These are phyloP conservation scores for Hebeloma cylindrosporum DNA, from an alignment of 768 basidiomycete species.

Conservation along the genomic window DNA sequence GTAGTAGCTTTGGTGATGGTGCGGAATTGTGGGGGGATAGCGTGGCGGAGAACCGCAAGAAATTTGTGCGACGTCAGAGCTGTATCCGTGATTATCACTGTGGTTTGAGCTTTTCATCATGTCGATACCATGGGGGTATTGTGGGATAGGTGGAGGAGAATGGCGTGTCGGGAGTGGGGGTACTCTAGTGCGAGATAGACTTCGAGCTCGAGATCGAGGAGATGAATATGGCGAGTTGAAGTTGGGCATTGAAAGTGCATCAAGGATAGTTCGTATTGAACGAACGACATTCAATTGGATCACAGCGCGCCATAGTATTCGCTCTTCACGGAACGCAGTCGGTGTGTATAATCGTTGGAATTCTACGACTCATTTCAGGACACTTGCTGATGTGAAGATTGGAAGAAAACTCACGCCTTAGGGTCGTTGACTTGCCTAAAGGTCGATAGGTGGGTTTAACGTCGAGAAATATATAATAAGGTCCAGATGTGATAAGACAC, in stretches of 20 bases:
- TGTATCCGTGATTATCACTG: conserved; percentile 18
- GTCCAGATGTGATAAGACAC: conserved; percentile 21
- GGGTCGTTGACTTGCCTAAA: conserved; percentile 76
- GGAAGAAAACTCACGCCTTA: conserved; percentile 60
- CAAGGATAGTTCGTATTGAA: conserved; percentile 72
- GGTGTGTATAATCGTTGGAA: conserved; percentile 78
- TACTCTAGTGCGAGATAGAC: conserved; percentile 30
- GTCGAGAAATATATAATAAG: conserved; percentile 3
- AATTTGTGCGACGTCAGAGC: conserved; percentile 25
- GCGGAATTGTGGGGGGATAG: conserved; percentile 21
- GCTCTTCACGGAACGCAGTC: conserved; percentile 71
- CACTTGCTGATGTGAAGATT: background rate
- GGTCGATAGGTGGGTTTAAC: conserved; percentile 2
- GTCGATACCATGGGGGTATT: conserved; percentile 17
- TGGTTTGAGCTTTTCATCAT: conserved; percentile 13
- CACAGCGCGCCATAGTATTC: conserved; percentile 78
- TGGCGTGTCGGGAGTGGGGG: conserved; percentile 16
- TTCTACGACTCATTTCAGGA: conserved; percentile 43
- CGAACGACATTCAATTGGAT: conserved; percentile 83
- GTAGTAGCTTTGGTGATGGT: conserved; percentile 21
- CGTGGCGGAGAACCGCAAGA: conserved; percentile 24
- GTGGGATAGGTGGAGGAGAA: conserved; percentile 24
- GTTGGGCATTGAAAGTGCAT: conserved; percentile 42
- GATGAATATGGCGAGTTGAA: conserved; percentile 38
- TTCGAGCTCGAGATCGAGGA: conserved; percentile 34